Base-by-base conservation (phyloP, 108 stramenopile species). In the Chaetoceros tenuissimus region DNA sequence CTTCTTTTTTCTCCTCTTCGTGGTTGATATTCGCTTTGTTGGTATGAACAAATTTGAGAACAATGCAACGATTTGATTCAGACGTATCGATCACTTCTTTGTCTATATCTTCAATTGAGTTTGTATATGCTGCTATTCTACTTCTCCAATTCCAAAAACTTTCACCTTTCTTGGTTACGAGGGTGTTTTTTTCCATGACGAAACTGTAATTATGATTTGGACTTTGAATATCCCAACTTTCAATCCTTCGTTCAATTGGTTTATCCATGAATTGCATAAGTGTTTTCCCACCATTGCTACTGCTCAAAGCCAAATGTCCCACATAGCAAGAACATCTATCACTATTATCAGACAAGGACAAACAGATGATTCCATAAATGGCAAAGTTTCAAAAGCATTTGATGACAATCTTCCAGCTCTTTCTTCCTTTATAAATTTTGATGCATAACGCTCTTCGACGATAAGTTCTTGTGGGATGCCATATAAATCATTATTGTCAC, bases 91-190 rank as follows among this genome's bases (percentile, higher is more conserved):
- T 24, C 45, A 10, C 24, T 3, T 2, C 26, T 17, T 28, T 18
- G 45, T 45, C 0, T 5, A 48, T 46, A 23, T 24, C 46, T 1
- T 1, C 18, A n/a, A 0, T 55, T 29, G 16, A 31, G 43, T 1
- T 67, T 54, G 28, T 31, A 21, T 24, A 49, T 25, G 51, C 63
- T 1, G 57, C 58, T 31, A 81, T 74, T 23, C 79, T 63, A 57
- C 67, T 62, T 20, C 88, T 44, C 88, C 88, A 89, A 52, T 82
- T 51, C 75, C 75, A 81, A 25, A 89, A 60, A 57, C 56, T 63
- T 1, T 79, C 82, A 2, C 69, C 63, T 18, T 23, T 66, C 48
- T 80, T 81, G 46, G 85, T 26, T 22, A 64, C 47, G 7, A 82
- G 56, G 1, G 72, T 53, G 30, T 62, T 56, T 45, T 57, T 51